Percentiles rank a stretch among this genome's conserved stretches.
Conservation (phyloP, 2,329 filamentous ascomycete genomes). For the Dactylellina cionopaga region DNA sequence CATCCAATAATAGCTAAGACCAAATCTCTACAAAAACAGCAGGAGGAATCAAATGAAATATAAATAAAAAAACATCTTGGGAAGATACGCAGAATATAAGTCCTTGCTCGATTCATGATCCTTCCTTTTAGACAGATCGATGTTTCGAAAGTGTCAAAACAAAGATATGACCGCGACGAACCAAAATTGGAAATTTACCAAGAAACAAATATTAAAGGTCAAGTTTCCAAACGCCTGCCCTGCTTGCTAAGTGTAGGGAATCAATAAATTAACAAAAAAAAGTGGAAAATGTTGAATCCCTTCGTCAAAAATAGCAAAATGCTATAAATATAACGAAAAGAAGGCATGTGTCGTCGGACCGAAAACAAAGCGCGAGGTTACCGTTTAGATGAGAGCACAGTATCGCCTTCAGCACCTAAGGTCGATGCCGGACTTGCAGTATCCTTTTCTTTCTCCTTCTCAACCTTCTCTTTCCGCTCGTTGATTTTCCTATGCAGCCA, state of each 20-base stretch:
- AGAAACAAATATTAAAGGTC: conserved; percentile 7
- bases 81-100: neutral
- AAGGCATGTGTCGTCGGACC: neutral
- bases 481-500: conserved; percentile 74
- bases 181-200: neutral
- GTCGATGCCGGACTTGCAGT: neutral
- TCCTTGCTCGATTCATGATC: no score
- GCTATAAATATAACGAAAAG: neutral
- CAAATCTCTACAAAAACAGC: conserved; percentile 5
- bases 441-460: conserved; percentile 39
- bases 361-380: conserved; percentile 1
- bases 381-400: conserved; percentile 24
- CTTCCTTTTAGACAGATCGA: no score
- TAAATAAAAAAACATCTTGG: neutral
- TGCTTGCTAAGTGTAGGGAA: conserved; percentile 25
- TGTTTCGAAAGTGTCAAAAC: neutral
- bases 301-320: neutral
- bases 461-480: conserved; percentile 62
- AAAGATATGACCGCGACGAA: neutral
- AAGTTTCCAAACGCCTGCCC: conserved; percentile 46
- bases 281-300: neutral
- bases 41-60: conserved; percentile 6
- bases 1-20: conserved; percentile 14
- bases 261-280: conserved; percentile 20
- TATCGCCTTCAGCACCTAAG: conserved; percentile 16